A percentile compares a stretch with the other conserved stretches of the same genome.
phyloP scores from a whole-genome alignment of 2,329 filamentous ascomycete species.

The Monosporascus sp. region DNA sequence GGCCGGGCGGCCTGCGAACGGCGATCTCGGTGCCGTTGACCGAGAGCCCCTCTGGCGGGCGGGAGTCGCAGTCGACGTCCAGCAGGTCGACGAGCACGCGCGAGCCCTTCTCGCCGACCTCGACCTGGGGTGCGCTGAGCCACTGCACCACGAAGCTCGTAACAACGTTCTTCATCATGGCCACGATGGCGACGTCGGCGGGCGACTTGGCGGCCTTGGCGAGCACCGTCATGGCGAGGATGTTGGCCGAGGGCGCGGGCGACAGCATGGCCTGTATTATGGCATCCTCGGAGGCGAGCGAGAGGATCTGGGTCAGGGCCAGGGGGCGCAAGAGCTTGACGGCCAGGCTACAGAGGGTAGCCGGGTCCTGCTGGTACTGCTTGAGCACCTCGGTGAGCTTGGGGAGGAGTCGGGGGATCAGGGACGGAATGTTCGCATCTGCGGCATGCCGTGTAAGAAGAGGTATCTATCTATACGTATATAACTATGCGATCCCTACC shows the following conservation, averaged over 20 bases:
- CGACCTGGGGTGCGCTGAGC: constrained; percentile 48
- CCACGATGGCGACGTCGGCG: constrained; percentile 45
- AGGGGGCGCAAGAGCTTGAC: constrained; percentile 52
- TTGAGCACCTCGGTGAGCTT: constrained; percentile 49
- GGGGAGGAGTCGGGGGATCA: constrained; percentile 50
- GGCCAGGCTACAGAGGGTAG: constrained; percentile 45
- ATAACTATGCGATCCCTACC: constrained; percentile 27
- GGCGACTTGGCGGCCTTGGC: constrained; percentile 48
- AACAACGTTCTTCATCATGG: constrained; percentile 43
- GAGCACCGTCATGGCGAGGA: constrained; percentile 52
- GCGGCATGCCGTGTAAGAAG: constrained; percentile 1
- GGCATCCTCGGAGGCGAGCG: constrained; percentile 45
- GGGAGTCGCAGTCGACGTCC: constrained; percentile 47
- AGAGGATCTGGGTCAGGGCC: constrained; percentile 44
- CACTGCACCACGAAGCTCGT: constrained; percentile 45
- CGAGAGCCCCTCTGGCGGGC: constrained; percentile 20
- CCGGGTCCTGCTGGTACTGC: constrained; percentile 44
- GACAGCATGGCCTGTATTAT: constrained; percentile 49
- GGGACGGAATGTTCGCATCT: constrained; percentile 47
- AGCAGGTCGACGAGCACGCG: constrained; percentile 49
- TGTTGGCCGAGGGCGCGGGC: constrained; percentile 49
- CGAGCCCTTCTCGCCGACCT: constrained; percentile 49
- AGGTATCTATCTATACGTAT: too few species aligned
- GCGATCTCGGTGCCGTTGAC: constrained; percentile 32
- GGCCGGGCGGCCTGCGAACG: constrained; percentile 38